Percentiles rank a stretch among this genome's conserved stretches.
phyloP scores from a whole-genome alignment of 768 basidiomycete species.

The Sporobolomyces phaffii region DNA sequence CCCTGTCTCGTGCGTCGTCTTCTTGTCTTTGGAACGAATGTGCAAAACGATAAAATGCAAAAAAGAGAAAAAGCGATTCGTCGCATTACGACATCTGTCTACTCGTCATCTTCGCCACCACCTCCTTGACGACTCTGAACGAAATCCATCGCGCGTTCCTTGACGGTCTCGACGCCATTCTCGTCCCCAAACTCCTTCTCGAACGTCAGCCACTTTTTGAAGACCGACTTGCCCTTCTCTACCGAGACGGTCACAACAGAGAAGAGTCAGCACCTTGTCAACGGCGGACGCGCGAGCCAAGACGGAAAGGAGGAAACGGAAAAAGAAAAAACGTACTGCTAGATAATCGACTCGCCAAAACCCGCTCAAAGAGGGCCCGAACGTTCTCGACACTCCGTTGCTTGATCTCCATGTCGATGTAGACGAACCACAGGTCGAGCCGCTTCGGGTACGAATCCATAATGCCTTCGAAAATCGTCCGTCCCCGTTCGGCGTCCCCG shows the following conservation, averaged over 20 bases:
- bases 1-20: no score
- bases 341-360: slow-evolving; percentile 77
- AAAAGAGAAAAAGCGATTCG: no score
- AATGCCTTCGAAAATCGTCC: slow-evolving; percentile 93
- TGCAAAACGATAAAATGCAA: no score
- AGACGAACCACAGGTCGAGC: slow-evolving; percentile 91
- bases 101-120: slow-evolving; percentile 7
- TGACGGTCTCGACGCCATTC: slow-evolving; percentile 70
- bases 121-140: slow-evolving; percentile 21
- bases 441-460: slow-evolving; percentile 91
- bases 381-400: slow-evolving; percentile 71
- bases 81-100: background rate
- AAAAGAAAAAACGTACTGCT: slow-evolving; percentile 61
- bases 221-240: slow-evolving; percentile 63
- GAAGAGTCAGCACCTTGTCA: slow-evolving; percentile 9
- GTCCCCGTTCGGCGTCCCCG: slow-evolving; percentile 88
- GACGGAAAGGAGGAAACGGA: slow-evolving; percentile 28
- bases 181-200: slow-evolving; percentile 83
- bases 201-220: slow-evolving; percentile 94
- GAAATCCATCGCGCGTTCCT: slow-evolving; percentile 78
- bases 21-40: no score
- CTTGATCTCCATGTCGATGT: slow-evolving; percentile 90
- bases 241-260: slow-evolving; percentile 27
- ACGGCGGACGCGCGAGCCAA: background rate
- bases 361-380: slow-evolving; percentile 80